A percentile compares a stretch with the other conserved stretches of the same genome.
Evolutionary conservation across 169 alveolate species (phyloP).

Genomic region (Cryptosporidium baileyi): DNA sequence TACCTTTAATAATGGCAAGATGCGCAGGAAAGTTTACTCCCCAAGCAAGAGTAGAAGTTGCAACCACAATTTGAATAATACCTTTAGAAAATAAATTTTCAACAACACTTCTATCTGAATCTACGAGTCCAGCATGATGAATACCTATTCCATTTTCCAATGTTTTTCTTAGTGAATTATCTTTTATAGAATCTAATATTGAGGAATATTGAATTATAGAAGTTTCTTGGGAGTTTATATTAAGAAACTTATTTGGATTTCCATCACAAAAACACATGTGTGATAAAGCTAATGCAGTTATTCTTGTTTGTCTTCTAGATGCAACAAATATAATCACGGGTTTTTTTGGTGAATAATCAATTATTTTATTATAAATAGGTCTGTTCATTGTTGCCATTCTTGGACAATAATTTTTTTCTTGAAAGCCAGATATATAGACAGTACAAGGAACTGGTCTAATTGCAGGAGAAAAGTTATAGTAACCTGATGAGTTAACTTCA

Average conservation of each 20-base stretch:
- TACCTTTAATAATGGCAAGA: slow-evolving; percentile 96
- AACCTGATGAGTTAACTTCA: slow-evolving; percentile 93
- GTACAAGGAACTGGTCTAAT: slow-evolving; percentile 98
- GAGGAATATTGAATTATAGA: neutral
- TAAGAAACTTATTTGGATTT: slow-evolving; percentile 69
- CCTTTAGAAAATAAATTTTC: slow-evolving; percentile 93
- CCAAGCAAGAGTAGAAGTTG: slow-evolving; percentile 99
- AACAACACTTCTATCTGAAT: slow-evolving; percentile 93
- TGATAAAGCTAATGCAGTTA: slow-evolving; percentile 92
- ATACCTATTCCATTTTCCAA: slow-evolving; percentile 95
- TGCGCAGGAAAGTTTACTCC: slow-evolving; percentile 99
- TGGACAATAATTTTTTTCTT: slow-evolving; percentile 94
- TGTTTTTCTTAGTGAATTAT: slow-evolving; percentile 87
- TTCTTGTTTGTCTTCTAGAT: slow-evolving; percentile 96
- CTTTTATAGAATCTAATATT: slow-evolving; percentile 75
- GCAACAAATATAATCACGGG: slow-evolving; percentile 97
- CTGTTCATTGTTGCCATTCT: slow-evolving; percentile 97
- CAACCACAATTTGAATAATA: slow-evolving; percentile 91
- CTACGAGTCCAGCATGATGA: slow-evolving; percentile 97
- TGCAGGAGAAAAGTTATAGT: slow-evolving; percentile 97
- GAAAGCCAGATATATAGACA: slow-evolving; percentile 89
- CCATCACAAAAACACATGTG: slow-evolving; percentile 78
- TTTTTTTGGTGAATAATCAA: slow-evolving; percentile 89
- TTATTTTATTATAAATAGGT: slow-evolving; percentile 92
- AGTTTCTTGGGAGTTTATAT: neutral